A percentile compares a stretch with the other conserved stretches of the same genome.
These are phyloP conservation scores for sunflower (Helianthus annuus) DNA, from an alignment of 129 eudicot genomes.

Conservation along the genomic window HanXRQr2.0-SUNRISE NC_035434.2:4423349-4423848, in stretches of 20 bases:
- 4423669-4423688: slow-evolving; percentile 83
- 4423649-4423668: slow-evolving; percentile 81
- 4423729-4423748: slow-evolving; percentile 93
- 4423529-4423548: slow-evolving; percentile 93
- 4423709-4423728: slow-evolving; percentile 97
- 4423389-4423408: slow-evolving; percentile 75
- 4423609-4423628: slow-evolving; percentile 76
- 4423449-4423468: slow-evolving; percentile 82
- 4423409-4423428: slow-evolving; percentile 41
- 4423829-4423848: slow-evolving; percentile 85
- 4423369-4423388: slow-evolving; percentile 78
- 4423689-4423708: slow-evolving; percentile 96
- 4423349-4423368: slow-evolving; percentile 77
- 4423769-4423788: slow-evolving; percentile 58
- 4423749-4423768: slow-evolving; percentile 90
- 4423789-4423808: slow-evolving; percentile 57
- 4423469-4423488: slow-evolving; percentile 70
- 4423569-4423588: slow-evolving; percentile 96
- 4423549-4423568: slow-evolving; percentile 79
- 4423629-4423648: slow-evolving; percentile 89
- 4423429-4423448: slow-evolving; percentile 59
- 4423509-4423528: slow-evolving; percentile 77
- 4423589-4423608: slow-evolving; percentile 93
- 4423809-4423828: slow-evolving; percentile 93
- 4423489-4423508: slow-evolving; percentile 72